phyloP scores from a whole-genome alignment of 2,329 filamentous ascomycete genomes.

The Pseudomassariella vexata region DNA sequence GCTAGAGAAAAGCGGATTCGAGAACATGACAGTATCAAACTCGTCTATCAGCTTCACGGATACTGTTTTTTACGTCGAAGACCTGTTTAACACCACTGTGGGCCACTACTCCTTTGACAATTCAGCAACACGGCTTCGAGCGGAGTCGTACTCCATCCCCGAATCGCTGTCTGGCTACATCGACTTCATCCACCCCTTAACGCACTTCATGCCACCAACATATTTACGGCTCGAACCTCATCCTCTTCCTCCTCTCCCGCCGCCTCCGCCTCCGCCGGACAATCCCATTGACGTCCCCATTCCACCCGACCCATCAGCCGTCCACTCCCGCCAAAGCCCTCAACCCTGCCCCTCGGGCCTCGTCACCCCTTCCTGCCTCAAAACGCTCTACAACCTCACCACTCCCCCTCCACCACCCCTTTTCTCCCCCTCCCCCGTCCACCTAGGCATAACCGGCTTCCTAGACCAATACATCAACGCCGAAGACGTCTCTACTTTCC shows the following conservation, averaged over 20 bases:
- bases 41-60: conserved; percentile 38
- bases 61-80: conserved; percentile 31
- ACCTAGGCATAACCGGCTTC: conserved; percentile 43
- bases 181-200: conserved; percentile 41
- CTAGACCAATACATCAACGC: conserved; percentile 42
- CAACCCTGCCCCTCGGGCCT: conserved; percentile 20
- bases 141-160: conserved; percentile 39
- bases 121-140: conserved; percentile 32
- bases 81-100: conserved; percentile 34
- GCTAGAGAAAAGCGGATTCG: conserved; percentile 33
- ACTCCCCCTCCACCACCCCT: too few relatives aligned
- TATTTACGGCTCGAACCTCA: too few relatives aligned
- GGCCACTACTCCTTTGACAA: conserved; percentile 34
- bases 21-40: conserved; percentile 23
- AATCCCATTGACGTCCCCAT: too few relatives aligned
- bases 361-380: conserved; percentile 16
- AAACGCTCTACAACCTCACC: conserved; percentile 39
- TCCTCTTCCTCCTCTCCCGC: too few relatives aligned
- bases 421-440: too few relatives aligned
- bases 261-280: too few relatives aligned
- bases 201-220: too few relatives aligned
- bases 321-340: conserved; percentile 42
- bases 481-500: conserved; percentile 33
- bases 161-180: conserved; percentile 30
- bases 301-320: too few relatives aligned